Base-by-base conservation (phyloP, 768 basidiomycete species). In the Leccinum obscurum region DNA sequence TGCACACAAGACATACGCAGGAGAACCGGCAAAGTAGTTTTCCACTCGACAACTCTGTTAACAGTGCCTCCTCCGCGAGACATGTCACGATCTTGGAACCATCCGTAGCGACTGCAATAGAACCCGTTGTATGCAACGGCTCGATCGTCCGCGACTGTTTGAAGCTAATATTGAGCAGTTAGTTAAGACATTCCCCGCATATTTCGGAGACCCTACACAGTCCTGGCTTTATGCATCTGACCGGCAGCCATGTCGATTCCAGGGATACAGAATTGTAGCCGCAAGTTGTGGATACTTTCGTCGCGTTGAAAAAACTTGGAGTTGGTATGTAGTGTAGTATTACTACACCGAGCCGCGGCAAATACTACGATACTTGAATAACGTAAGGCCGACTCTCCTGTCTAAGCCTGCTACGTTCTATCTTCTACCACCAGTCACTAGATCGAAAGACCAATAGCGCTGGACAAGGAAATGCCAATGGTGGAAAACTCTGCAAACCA, bases 91-190 rank as follows among this genome's bases (percentile, higher is more conserved):
- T 80, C 75, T 81, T 87, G 56, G 77, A 79, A 52, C 92, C 95
- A 77, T 98, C 92, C 51, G 77, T 73, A 4, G 92, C 87, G 52
- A 92, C 78, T 11, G 90, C 85, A 28, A 95, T 86, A 15, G 93
- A 90, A 32, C 97, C 97, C 44, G 85, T 85, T 2, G 96, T 98
- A 70, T 97, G 92, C 49, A 96, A 76, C 3, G 95, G 93, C 39
- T 81, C 83, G 56, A 94, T 87, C 13, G 83, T 80, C 56, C 88
- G 82, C 20, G 75, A 79, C 73, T 90, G 92, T 75, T 88, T 89
- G 76, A 90, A 94, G 32, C 92, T 94, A 57, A 30, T 15, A 15
- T 32, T 20, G 24, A 51, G 32, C 49, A 55, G 50, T 71, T 26
- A 73, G 67, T 20, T 6, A 34, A n/a, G 20, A 22, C 6, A 30